phyloP scores from a whole-genome alignment of 2,329 filamentous ascomycete genomes.

The Monosporascus sp. region DNA sequence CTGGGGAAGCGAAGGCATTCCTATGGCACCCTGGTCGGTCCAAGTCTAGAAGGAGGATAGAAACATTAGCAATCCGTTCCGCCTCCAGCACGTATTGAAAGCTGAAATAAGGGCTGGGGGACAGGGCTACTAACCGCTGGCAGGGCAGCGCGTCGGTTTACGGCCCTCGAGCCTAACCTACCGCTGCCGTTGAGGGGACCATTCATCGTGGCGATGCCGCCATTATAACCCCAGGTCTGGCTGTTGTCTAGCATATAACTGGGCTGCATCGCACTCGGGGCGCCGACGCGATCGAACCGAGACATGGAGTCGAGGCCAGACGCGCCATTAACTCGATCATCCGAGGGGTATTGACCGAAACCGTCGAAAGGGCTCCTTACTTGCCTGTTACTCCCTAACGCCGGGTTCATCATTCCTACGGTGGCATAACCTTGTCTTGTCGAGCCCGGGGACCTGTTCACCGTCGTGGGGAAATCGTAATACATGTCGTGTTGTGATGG shows the following conservation, averaged over 20 bases:
- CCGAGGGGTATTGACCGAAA: constrained; percentile 61
- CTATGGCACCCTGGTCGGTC: constrained; percentile 42
- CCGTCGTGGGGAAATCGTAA: constrained; percentile 57
- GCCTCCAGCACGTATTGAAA: neutral
- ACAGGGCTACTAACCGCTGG: constrained; percentile 59
- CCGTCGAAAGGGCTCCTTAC: constrained; percentile 74
- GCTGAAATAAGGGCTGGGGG: constrained; percentile 7
- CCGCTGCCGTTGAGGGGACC: constrained; percentile 61
- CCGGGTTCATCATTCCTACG: constrained; percentile 52
- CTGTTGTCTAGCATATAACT: constrained; percentile 59
- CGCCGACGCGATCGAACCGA: constrained; percentile 31
- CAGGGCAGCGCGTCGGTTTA: constrained; percentile 55
- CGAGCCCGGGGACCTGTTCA: constrained; percentile 68
- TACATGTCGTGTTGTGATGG: constrained; percentile 61
- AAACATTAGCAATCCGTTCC: constrained; percentile 8
- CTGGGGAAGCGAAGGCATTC: constrained; percentile 34
- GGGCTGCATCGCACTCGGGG: constrained; percentile 31
- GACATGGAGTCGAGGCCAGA: constrained; percentile 51
- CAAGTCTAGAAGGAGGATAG: constrained; percentile 34
- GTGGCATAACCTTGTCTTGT: constrained; percentile 57
- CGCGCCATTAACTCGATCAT: constrained; percentile 52
- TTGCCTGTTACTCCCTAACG: constrained; percentile 51
- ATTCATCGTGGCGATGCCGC: constrained; percentile 57
- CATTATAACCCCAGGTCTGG: constrained; percentile 73
- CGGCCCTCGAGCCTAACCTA: constrained; percentile 43